Conservation (phyloP, 768 basidiomycete genomes). For the Suillus subluteus region DNA sequence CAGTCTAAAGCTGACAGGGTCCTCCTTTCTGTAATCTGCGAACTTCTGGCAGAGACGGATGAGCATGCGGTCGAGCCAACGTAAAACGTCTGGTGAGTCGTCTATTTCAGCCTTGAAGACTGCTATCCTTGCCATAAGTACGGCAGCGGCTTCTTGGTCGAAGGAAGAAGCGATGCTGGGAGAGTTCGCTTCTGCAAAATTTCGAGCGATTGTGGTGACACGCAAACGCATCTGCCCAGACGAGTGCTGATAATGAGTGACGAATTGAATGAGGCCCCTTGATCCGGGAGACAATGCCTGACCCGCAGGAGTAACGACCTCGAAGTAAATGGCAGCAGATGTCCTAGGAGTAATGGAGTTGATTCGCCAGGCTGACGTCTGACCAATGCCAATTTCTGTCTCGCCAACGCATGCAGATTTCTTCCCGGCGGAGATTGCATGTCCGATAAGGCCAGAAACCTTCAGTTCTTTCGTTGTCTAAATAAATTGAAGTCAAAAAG, state of each 20-base stretch:
- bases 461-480: constrained; percentile 99
- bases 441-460: constrained; percentile 96
- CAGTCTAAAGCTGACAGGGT: constrained; percentile 90
- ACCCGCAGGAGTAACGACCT: constrained; percentile 96
- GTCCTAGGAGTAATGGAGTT: constrained; percentile 88
- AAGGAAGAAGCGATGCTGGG: constrained; percentile 92
- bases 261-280: constrained; percentile 95
- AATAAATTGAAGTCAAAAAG: constrained; percentile 10
- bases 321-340: constrained; percentile 93
- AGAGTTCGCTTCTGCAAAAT: constrained; percentile 97
- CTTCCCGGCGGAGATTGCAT: constrained; percentile 96
- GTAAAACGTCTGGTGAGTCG: constrained; percentile 92
- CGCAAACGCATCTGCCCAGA: constrained; percentile 94
- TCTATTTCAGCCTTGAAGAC: constrained; percentile 99
- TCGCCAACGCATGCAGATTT: constrained; percentile 97
- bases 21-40: constrained; percentile 98
- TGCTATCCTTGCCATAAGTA: constrained; percentile 97
- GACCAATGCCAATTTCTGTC: constrained; percentile 98
- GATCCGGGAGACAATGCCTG: constrained; percentile 89
- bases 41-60: constrained; percentile 99
- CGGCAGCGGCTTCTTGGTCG: constrained; percentile 97
- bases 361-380: constrained; percentile 98
- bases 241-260: constrained; percentile 97
- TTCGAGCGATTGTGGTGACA: constrained; percentile 97
- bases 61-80: constrained; percentile 99